Conservation (phyloP, 2,329 filamentous ascomycete genomes). For the Cordyceps militaris region DNA sequence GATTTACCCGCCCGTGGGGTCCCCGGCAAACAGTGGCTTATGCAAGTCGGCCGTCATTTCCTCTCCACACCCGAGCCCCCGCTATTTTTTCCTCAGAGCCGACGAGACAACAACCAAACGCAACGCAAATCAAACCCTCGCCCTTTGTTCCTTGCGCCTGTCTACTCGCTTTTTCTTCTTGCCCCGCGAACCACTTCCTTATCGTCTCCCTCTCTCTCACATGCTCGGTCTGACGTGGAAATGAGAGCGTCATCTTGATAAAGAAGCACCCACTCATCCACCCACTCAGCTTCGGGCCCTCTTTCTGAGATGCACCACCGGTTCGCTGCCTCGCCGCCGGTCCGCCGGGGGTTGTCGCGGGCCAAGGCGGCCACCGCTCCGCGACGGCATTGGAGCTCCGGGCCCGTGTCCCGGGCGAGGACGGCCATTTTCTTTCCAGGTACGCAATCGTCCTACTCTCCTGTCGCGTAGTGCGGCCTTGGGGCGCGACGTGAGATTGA, state of each 20-base stretch:
- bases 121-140: background rate
- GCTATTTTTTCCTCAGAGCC: constrained; percentile 7
- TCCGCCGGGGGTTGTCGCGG: constrained; percentile 22
- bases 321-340: constrained; percentile 23
- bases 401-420: constrained; percentile 32
- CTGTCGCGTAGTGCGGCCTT: background rate
- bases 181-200: background rate
- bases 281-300: background rate
- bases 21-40: constrained; percentile 8
- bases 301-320: constrained; percentile 13
- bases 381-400: constrained; percentile 25
- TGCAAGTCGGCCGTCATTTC: constrained; percentile 5
- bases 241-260: constrained; percentile 12
- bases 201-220: background rate
- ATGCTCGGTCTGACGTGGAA: constrained; percentile 5
- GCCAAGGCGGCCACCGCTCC: constrained; percentile 5
- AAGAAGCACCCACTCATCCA: background rate
- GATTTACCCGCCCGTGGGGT: background rate
- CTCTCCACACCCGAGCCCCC: background rate
- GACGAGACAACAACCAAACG: constrained; percentile 4
- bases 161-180: background rate
- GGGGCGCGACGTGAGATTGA: background rate
- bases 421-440: constrained; percentile 57
- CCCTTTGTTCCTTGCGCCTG: background rate
- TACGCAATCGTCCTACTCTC: constrained; percentile 18